phyloP scores from a whole-genome alignment of 2,329 filamentous ascomycete species.

The Leptosphaerulina australis region DNA sequence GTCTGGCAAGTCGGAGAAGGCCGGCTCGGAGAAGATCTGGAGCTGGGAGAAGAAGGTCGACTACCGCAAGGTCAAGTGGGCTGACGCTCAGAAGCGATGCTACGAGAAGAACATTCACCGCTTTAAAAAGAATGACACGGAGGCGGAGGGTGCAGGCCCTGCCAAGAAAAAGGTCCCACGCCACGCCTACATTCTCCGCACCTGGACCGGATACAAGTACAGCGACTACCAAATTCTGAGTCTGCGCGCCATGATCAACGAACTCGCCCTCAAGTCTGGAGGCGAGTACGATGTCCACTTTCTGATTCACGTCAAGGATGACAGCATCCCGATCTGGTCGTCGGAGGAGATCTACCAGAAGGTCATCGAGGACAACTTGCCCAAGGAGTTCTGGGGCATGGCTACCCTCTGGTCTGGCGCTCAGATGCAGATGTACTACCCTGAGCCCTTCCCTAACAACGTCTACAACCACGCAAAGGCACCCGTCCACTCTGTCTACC shows the following conservation, averaged over 20 bases:
- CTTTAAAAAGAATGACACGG: constrained; percentile 49
- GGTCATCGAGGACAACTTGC: constrained; percentile 71
- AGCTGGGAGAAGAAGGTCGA: constrained; percentile 59
- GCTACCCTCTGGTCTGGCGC: constrained; percentile 92
- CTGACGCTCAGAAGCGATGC: constrained; percentile 55
- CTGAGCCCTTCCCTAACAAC: constrained; percentile 81
- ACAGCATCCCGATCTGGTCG: constrained; percentile 76
- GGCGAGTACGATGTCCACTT: constrained; percentile 88
- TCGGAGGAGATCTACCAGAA: constrained; percentile 71
- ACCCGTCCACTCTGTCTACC: constrained; percentile 89
- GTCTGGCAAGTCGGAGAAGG: constrained; percentile 51
- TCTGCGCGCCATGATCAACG: constrained; percentile 81
- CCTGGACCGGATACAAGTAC: constrained; percentile 83
- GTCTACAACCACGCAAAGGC: constrained; percentile 64
- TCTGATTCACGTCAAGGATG: constrained; percentile 82
- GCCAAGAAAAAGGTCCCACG: constrained; percentile 58
- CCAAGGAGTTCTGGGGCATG: constrained; percentile 85
- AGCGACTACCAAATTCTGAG: constrained; percentile 79
- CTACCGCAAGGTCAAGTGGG: constrained; percentile 58
- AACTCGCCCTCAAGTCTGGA: constrained; percentile 79
- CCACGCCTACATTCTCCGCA: constrained; percentile 83
- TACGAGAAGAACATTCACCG: constrained; percentile 57
- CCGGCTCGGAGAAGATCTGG: constrained; percentile 52
- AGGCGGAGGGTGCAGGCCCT: constrained; percentile 32
- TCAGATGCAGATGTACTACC: constrained; percentile 90